Percentiles rank a stretch among this genome's conserved stretches.
These are phyloP conservation scores for Fusarium longipes DNA, from an alignment of 2,329 filamentous ascomycete species.

Conservation along the genomic window DNA sequence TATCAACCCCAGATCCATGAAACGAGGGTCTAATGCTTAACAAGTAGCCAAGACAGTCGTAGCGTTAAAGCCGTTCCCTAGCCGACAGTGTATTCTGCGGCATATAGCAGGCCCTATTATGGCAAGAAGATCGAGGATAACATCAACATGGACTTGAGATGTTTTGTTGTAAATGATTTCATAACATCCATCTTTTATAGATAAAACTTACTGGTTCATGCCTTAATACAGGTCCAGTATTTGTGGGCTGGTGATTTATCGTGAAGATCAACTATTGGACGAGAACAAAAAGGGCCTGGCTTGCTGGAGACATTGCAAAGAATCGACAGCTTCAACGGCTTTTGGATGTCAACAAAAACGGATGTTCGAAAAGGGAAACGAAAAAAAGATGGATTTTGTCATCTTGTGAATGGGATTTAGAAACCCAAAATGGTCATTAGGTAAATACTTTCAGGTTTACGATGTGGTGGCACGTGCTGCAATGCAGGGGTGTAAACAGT, in stretches of 20 bases:
- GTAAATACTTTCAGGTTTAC: conserved; percentile 18
- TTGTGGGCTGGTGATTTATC: background rate
- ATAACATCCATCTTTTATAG: background rate
- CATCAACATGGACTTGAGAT: background rate
- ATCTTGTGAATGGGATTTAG: background rate
- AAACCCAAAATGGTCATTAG: background rate
- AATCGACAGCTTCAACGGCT: background rate
- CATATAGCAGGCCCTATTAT: conserved; percentile 21
- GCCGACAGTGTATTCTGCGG: conserved; percentile 30
- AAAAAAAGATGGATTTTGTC: background rate
- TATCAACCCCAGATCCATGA: background rate
- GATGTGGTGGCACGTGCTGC: conserved; percentile 42
- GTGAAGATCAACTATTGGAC: background rate
- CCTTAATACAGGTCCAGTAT: no score
- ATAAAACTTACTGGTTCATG: background rate
- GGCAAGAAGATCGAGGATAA: background rate
- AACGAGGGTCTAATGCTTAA: background rate
- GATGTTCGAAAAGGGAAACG: no score
- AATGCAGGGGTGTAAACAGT: conserved; percentile 39
- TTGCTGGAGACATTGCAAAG: background rate
- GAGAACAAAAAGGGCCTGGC: background rate
- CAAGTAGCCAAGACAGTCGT: background rate
- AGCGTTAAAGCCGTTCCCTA: conserved; percentile 35
- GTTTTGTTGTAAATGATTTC: background rate
- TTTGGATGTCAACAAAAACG: background rate